A percentile compares a stretch with the other conserved stretches of the same genome.
Evolutionary conservation across 352 stramenopile species (phyloP).

Genomic region (Globisporangium nagaii): DNA sequence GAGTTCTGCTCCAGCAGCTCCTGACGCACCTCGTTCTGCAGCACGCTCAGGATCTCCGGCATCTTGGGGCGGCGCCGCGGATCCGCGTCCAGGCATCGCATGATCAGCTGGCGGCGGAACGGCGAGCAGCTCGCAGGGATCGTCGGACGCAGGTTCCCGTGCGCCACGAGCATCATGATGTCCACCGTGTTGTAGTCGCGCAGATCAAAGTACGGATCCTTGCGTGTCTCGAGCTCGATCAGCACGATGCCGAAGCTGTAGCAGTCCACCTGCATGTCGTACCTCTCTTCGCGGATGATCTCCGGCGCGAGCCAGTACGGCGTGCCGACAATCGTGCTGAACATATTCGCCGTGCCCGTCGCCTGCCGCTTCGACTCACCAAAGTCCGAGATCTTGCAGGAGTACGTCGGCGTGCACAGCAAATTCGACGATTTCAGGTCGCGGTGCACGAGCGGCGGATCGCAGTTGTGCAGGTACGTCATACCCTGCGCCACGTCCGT

Average conservation of each 20-base stretch:
- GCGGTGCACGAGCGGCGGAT: constrained; percentile 72
- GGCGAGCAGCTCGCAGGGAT: constrained; percentile 59
- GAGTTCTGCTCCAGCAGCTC: constrained; percentile 67
- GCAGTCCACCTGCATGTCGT: constrained; percentile 80
- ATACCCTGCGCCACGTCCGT: constrained; percentile 79
- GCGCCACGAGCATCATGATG: constrained; percentile 76
- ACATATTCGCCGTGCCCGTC: constrained; percentile 30
- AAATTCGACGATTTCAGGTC: constrained; percentile 83
- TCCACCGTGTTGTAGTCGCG: constrained; percentile 63
- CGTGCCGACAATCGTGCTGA: constrained; percentile 77
- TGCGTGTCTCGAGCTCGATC: constrained; percentile 73
- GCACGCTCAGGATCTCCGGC: constrained; percentile 63
- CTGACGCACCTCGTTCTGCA: constrained; percentile 74
- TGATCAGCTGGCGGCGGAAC: constrained; percentile 59
- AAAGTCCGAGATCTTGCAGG: constrained; percentile 83
- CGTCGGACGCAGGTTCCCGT: constrained; percentile 48
- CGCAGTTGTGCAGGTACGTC: constrained; percentile 77
- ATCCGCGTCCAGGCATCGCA: constrained; percentile 53
- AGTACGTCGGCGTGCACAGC: constrained; percentile 65
- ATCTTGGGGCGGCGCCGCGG: constrained; percentile 61
- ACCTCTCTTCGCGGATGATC: constrained; percentile 76
- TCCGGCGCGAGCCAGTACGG: constrained; percentile 85
- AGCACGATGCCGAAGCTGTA: constrained; percentile 88
- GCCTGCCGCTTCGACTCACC: constrained; percentile 59
- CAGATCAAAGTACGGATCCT: constrained; percentile 66